phyloP scores from a whole-genome alignment of 2,329 filamentous ascomycete species.

The Fusarium marasasianum region DNA sequence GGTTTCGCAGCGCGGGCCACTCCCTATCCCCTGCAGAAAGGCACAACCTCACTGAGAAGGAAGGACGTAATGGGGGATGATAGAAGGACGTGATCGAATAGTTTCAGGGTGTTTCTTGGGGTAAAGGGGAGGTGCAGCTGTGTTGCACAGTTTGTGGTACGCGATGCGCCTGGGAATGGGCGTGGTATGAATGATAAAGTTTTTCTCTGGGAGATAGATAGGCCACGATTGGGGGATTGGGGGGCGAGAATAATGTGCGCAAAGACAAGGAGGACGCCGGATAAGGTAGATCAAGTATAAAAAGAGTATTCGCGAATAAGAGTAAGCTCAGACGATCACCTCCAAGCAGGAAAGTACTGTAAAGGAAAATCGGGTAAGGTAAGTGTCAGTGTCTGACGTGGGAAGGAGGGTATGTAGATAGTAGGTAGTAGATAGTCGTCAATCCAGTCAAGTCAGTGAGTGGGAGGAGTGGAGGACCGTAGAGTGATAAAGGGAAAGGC shows the following conservation, averaged over 20 bases:
- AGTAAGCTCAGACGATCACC: constrained; percentile 20
- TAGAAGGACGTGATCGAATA: neutral
- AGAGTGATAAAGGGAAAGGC: constrained; percentile 2
- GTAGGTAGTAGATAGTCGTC: neutral
- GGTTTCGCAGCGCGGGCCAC: constrained; percentile 18
- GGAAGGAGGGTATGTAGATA: neutral
- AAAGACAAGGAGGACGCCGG: neutral
- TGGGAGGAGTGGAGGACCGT: neutral
- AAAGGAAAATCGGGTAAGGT: neutral
- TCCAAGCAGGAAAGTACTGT: neutral
- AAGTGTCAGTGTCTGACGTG: constrained; percentile 10
- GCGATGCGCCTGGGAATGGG: constrained; percentile 13
- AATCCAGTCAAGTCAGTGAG: neutral
- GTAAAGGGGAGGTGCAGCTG: constrained; percentile 3
- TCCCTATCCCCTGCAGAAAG: constrained; percentile 31
- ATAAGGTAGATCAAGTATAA: constrained; percentile 10
- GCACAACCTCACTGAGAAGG: constrained; percentile 7
- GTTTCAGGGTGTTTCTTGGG: neutral
- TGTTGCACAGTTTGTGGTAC: constrained; percentile 28
- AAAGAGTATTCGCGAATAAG: constrained; percentile 4
- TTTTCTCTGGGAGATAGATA: constrained; percentile 19
- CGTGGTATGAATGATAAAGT: constrained; percentile 20
- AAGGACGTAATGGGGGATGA: neutral
- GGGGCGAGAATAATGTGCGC: neutral
- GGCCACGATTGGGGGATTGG: constrained; percentile 1